These are phyloP conservation scores for Brachypodium distachyon DNA, from an alignment of 202 grass and related monocot genomes.

Conservation along the genomic window DNA sequence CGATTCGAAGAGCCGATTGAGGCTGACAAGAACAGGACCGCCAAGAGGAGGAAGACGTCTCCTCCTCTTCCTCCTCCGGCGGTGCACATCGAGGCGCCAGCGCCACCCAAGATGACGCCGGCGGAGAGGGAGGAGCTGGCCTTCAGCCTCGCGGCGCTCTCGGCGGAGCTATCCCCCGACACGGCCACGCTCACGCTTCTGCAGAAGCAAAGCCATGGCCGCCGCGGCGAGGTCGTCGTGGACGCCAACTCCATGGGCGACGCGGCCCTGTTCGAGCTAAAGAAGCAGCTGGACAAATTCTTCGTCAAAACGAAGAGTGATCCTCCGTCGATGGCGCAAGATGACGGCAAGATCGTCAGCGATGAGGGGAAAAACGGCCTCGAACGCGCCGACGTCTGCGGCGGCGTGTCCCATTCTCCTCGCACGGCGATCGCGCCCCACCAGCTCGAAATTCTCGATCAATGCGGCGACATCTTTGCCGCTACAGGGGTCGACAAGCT, in stretches of 20 bases:
- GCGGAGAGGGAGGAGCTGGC: not conserved
- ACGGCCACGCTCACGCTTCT: not conserved
- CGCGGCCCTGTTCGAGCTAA: not conserved
- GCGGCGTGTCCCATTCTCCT: not conserved
- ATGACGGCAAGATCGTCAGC: not conserved
- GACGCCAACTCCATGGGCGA: not conserved
- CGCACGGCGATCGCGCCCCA: not conserved
- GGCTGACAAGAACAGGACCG: not conserved
- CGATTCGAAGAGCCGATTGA: not conserved
- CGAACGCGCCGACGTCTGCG: not conserved
- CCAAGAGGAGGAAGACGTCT: not conserved
- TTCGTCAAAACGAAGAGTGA: not conserved
- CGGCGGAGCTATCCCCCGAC: conserved; percentile 7
- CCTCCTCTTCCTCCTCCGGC: too few relatives aligned
- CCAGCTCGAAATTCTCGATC: not conserved
- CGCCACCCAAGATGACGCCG: not conserved
- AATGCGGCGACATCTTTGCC: not conserved
- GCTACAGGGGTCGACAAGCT: not conserved
- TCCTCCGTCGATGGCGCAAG: not conserved
- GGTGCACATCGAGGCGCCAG: not conserved
- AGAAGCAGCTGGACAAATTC: conserved; percentile 17
- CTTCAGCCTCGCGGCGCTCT: not conserved
- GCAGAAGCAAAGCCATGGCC: not conserved
- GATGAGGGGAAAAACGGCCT: not conserved
- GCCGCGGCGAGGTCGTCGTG: not conserved